A percentile compares a stretch with the other conserved stretches of the same genome.
Evolutionary conservation across 257 asterid species (phyloP).

Genomic region (Knoxia roxburghii): DNA sequence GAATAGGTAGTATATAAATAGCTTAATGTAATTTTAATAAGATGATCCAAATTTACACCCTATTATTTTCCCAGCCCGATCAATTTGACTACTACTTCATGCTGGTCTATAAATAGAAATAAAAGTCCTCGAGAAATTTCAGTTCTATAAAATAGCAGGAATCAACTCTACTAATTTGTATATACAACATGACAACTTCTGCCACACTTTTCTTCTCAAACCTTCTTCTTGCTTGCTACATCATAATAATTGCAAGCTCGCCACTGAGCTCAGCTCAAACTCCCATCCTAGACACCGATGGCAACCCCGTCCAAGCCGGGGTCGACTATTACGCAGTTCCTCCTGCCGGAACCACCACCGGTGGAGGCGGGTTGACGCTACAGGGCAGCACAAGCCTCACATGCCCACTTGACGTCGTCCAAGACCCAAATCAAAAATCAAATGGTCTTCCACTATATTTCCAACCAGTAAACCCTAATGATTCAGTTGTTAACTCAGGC

Average conservation of each 20-base stretch:
- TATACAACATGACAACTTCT: too few relatives aligned
- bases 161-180: too few relatives aligned
- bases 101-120: not conserved
- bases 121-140: not conserved
- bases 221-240: slow-evolving; percentile 17
- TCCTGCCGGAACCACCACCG: slow-evolving; percentile 30
- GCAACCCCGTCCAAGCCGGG: slow-evolving; percentile 27
- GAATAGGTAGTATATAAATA: too few relatives aligned
- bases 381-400: slow-evolving; percentile 20
- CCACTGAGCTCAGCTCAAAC: slow-evolving; percentile 20
- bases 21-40: too few relatives aligned
- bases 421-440: slow-evolving; percentile 27
- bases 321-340: slow-evolving; percentile 45
- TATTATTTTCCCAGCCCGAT: too few relatives aligned
- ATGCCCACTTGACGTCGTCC: slow-evolving; percentile 52
- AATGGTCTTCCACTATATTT: slow-evolving; percentile 46
- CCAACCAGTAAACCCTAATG: slow-evolving; percentile 29
- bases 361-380: slow-evolving; percentile 64
- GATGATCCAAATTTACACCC: too few relatives aligned
- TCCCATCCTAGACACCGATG: slow-evolving; percentile 38
- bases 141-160: not conserved
- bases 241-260: slow-evolving; percentile 11
- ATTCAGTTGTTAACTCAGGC: slow-evolving; percentile 32
- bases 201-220: slow-evolving; percentile 9
- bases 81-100: not conserved